Percentiles rank a stretch among this genome's conserved stretches.
Evolutionary conservation across 2,329 filamentous ascomycete genomes (phyloP).

Genomic region (Monosporascus sp.): DNA sequence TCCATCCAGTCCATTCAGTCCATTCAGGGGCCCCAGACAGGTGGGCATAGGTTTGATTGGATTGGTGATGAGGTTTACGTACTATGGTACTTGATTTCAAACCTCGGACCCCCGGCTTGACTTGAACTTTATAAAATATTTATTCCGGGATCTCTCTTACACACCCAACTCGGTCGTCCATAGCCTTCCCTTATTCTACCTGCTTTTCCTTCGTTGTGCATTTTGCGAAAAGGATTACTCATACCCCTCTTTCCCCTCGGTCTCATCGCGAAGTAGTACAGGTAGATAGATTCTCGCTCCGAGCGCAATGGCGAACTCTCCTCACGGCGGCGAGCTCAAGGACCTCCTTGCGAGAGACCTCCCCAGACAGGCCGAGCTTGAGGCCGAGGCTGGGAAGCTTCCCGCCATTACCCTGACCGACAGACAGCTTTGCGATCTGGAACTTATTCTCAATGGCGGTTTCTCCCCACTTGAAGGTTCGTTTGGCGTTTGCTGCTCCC

Average conservation of each 20-base stretch:
- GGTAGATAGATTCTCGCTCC: not conserved
- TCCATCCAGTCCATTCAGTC: not conserved
- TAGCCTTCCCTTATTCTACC: not conserved
- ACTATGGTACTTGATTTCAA: not conserved
- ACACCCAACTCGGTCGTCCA: no score
- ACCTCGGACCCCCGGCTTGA: not conserved
- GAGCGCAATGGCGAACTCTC: slow-evolving; percentile 59
- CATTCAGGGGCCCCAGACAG: not conserved
- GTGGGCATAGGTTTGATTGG: not conserved
- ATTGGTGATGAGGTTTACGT: not conserved
- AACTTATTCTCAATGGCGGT: slow-evolving; percentile 93
- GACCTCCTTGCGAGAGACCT: slow-evolving; percentile 93
- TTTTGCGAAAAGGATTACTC: no score
- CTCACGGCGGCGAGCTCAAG: slow-evolving; percentile 93
- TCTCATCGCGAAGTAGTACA: not conserved
- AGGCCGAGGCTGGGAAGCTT: slow-evolving; percentile 77
- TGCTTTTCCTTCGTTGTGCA: not conserved
- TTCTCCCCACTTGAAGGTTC: slow-evolving; percentile 95
- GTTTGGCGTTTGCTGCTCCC: slow-evolving; percentile 25
- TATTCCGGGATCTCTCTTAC: no score
- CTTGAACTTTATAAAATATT: not conserved
- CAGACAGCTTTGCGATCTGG: slow-evolving; percentile 95
- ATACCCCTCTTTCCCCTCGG: no score
- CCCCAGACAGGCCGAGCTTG: slow-evolving; percentile 73
- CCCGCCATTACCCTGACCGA: slow-evolving; percentile 82